A percentile compares a stretch with the other conserved stretches of the same genome.
Conservation (phyloP, 1,284 basidiomycete species). For the Microbotryum lychnidis-dioicae region DNA sequence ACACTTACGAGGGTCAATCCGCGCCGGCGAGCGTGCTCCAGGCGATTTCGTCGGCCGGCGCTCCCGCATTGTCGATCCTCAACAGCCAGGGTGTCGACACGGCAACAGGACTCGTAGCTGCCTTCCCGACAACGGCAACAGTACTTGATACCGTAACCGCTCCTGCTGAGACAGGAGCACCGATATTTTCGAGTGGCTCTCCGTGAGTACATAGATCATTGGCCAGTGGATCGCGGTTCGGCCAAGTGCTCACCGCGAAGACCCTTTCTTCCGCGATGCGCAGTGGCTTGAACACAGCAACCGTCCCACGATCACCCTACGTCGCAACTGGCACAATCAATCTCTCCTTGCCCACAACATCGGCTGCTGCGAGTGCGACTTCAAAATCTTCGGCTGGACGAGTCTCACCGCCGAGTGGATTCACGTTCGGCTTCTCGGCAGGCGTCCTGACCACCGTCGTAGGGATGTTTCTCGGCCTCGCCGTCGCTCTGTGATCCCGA, state of each 20-base stretch:
- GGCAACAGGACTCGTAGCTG: slow-evolving; percentile 13
- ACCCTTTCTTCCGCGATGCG: neutral
- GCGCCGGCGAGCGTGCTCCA: slow-evolving; percentile 5
- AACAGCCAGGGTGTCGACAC: slow-evolving; percentile 7
- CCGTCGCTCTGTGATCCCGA: too few species aligned
- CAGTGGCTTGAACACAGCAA: slow-evolving; percentile 14
- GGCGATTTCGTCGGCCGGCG: slow-evolving; percentile 17
- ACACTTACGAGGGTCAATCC: slow-evolving; percentile 15
- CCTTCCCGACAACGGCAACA: slow-evolving; percentile 19
- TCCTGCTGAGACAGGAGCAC: slow-evolving; percentile 4
- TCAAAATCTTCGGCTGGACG: too few species aligned
- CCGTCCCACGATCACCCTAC: slow-evolving; percentile 13
- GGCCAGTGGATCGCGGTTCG: too few species aligned
- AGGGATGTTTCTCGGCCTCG: too few species aligned
- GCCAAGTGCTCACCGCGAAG: neutral
- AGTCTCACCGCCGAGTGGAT: too few species aligned
- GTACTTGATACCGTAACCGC: slow-evolving; percentile 4
- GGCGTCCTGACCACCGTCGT: too few species aligned
- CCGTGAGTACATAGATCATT: slow-evolving; percentile 1
- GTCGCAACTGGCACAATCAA: slow-evolving; percentile 16
- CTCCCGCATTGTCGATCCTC: slow-evolving; percentile 1
- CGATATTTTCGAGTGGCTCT: slow-evolving; percentile 3
- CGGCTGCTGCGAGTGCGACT: too few species aligned
- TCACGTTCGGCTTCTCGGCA: too few species aligned
- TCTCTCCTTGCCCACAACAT: neutral